Base-by-base conservation (phyloP, 192 early-diverging fungal species). In the Coemansia javaensis region DNA sequence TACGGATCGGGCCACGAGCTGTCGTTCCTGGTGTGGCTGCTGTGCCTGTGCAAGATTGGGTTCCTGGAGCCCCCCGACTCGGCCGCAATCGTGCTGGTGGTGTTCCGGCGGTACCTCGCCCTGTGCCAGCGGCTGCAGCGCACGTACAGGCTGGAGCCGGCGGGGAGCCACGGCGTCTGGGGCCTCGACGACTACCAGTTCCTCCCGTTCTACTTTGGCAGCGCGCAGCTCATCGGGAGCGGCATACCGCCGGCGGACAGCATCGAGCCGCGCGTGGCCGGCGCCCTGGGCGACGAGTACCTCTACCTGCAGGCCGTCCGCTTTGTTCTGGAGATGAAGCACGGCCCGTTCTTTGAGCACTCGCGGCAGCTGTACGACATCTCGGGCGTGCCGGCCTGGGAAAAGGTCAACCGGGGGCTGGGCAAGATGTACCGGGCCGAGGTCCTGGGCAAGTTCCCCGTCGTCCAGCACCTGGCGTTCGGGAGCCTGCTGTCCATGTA, bases 131-230 rank as follows among this genome's bases (percentile, higher is more conserved):
- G 78, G 46, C 57, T 98, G 16, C 95, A 98, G 78, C 67, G 49
- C 16, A 82, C 77, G 2, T 98, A 93, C 74, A 78, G 66, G 34
- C 75, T 98, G 7, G 96, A 98, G 73, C 96, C 96, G 1, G 96
- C 96, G 0, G 96, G 96, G 3, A 89, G 85, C 64, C 96, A 97
- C 66, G 96, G 96, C 16, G 91, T 94, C 7, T 97, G 90, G 90
- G 96, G 96, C 24, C 62, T 98, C 24, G 96, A 98, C 60, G 96
- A 98, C 74, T 87, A 90, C 74, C 94, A 97, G 63, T 97, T 97
- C 56, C 62, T 98, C 51, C 90, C 94, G 15, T 98, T 91, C 67
- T 80, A 85, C 27, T 97, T 87, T 79, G 96, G 96, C n/a, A 85
- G 84, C 41, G 69, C 90, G 6, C 93, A 98, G 73, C 59, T 99